Conservation (phyloP, 2,329 filamentous ascomycete genomes). For the Nemania abortiva region DNA sequence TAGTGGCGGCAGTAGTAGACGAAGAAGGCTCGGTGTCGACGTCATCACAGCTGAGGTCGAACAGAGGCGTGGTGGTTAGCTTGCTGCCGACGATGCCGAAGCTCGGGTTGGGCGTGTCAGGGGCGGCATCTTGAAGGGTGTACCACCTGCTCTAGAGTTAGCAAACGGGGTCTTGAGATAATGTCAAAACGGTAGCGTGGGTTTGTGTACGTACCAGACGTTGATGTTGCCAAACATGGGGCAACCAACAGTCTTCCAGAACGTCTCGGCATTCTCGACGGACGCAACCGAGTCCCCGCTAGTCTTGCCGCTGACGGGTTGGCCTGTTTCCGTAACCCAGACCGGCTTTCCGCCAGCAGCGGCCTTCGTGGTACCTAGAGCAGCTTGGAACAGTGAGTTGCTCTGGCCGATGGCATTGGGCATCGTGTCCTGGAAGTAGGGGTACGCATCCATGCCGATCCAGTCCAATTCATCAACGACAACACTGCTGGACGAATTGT, state of each 20-base stretch:
- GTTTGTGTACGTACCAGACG: conserved; percentile 66
- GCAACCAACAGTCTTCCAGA: conserved; percentile 85
- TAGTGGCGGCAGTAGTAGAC: conserved; percentile 36
- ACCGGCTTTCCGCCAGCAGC: conserved; percentile 76
- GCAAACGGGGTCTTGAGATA: not conserved
- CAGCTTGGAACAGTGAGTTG: conserved; percentile 75
- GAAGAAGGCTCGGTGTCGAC: conserved; percentile 39
- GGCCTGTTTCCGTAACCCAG: conserved; percentile 91
- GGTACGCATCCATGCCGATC: conserved; percentile 87
- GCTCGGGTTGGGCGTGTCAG: conserved; percentile 71
- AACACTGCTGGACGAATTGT: conserved; percentile 76
- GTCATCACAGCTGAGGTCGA: conserved; percentile 70
- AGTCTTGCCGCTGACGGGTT: conserved; percentile 78
- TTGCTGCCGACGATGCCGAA: conserved; percentile 75
- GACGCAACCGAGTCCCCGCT: conserved; percentile 73
- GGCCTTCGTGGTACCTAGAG: conserved; percentile 69
- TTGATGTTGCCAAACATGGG: conserved; percentile 72
- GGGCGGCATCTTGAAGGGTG: conserved; percentile 76
- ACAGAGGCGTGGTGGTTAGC: conserved; percentile 68
- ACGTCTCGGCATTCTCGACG: conserved; percentile 77
- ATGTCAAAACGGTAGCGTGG: too few species aligned
- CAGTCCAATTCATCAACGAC: conserved; percentile 80
- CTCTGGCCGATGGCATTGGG: conserved; percentile 74
- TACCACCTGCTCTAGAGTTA: conserved; percentile 61
- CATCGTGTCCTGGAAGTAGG: conserved; percentile 80